These are phyloP conservation scores for Chaetomiaceae sp. DNA, from an alignment of 2,329 filamentous ascomycete species.

Conservation along the genomic window DNA sequence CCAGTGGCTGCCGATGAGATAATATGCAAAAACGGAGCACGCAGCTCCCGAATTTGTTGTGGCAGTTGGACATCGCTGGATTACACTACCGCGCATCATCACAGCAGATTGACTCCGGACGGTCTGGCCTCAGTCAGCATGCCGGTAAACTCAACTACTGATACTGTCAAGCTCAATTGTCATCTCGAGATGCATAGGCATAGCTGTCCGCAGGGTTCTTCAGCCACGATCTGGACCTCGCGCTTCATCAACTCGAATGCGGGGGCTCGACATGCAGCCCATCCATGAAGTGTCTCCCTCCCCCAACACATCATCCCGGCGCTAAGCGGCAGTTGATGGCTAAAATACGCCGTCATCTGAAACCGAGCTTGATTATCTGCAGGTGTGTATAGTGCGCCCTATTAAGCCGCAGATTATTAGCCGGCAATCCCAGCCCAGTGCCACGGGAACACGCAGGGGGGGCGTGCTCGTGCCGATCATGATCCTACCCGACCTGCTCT, in stretches of 20 bases:
- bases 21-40: constrained; percentile 10
- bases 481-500: background rate
- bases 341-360: constrained; percentile 25
- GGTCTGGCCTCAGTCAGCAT: background rate
- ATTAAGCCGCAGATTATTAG: constrained; percentile 15
- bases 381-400: constrained; percentile 7
- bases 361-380: constrained; percentile 17
- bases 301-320: constrained; percentile 2
- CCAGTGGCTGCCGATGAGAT: background rate
- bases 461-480: constrained; percentile 10
- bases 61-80: background rate
- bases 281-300: background rate
- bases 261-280: constrained; percentile 10
- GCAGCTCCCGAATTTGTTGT: constrained; percentile 2
- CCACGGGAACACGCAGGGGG: constrained; percentile 7
- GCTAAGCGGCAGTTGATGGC: constrained; percentile 27
- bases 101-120: background rate
- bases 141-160: background rate
- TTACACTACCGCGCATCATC: background rate
- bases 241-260: constrained; percentile 2
- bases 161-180: background rate
- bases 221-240: constrained; percentile 8
- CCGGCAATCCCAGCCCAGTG: constrained; percentile 8
- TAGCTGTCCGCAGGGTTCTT: background rate
- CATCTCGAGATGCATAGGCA: constrained; percentile 13